A percentile compares a stretch with the other conserved stretches of the same genome.
These are phyloP conservation scores for Heritiera fomes DNA, from an alignment of 345 rosid species.

Conservation along the genomic window DNA sequence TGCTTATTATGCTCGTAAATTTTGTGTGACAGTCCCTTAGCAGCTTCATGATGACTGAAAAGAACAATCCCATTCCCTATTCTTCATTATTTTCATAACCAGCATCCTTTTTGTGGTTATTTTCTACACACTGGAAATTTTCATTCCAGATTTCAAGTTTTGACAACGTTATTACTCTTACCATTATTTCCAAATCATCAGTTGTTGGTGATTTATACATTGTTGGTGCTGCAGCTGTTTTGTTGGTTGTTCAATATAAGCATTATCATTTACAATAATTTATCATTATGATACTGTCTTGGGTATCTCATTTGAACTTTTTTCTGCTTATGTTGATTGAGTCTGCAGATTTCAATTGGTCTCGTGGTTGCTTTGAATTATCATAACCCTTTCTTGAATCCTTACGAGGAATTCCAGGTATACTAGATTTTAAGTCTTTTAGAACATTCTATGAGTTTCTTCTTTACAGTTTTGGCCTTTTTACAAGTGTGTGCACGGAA, in stretches of 20 bases:
- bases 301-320: conserved; percentile 23
- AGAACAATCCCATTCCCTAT: not conserved
- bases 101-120: not conserved
- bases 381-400: conserved; percentile 80
- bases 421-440: conserved; percentile 7
- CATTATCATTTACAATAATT: not conserved
- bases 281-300: conserved; percentile 5
- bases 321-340: conserved; percentile 25
- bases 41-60: not conserved
- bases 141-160: not conserved
- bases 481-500: not conserved
- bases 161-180: not conserved
- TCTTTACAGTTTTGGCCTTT: not conserved
- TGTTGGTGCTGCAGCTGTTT: conserved; percentile 4
- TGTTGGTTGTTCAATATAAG: conserved; percentile 11
- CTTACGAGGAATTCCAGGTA: conserved; percentile 95
- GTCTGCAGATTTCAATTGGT: conserved; percentile 76
- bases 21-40: not conserved
- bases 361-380: conserved; percentile 89
- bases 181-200: not conserved
- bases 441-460: not conserved
- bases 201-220: not conserved
- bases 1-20: not conserved
- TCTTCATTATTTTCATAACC: not conserved
- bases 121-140: not conserved